These are phyloP conservation scores for Fusarium liriodendri DNA, from an alignment of 2,329 filamentous ascomycete species.

Conservation along the genomic window DNA sequence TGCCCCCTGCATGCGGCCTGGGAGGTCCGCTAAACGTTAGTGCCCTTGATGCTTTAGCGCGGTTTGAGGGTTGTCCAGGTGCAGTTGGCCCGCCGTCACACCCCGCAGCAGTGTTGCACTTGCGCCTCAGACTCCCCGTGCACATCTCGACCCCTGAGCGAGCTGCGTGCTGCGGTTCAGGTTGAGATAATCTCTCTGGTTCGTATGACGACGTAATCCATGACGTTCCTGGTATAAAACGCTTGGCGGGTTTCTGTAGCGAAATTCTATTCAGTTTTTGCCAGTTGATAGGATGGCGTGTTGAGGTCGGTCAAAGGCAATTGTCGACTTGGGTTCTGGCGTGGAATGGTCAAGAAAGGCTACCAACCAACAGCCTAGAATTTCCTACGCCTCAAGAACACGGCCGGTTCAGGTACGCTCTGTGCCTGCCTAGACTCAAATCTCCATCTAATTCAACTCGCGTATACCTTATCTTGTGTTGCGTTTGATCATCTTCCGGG, in stretches of 20 bases:
- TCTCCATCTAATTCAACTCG: not conserved
- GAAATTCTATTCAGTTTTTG: not conserved
- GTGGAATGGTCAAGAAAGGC: conserved; percentile 24
- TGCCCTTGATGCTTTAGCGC: conserved; percentile 31
- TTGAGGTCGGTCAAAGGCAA: not conserved
- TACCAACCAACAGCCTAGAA: not conserved
- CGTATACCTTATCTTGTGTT: conserved; percentile 4
- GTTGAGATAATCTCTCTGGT: conserved; percentile 25
- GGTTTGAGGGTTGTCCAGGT: not conserved
- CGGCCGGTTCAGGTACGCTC: not conserved
- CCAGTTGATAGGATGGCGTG: not conserved
- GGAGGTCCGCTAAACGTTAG: conserved; percentile 42
- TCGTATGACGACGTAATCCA: conserved; percentile 10
- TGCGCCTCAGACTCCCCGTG: not conserved
- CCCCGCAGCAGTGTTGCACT: conserved; percentile 39
- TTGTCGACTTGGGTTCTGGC: conserved; percentile 10
- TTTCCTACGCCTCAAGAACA: not conserved
- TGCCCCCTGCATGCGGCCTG: conserved; percentile 42
- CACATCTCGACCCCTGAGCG: conserved; percentile 27
- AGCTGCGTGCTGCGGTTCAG: not conserved
- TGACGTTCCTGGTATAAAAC: conserved; percentile 6
- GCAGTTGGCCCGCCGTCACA: conserved; percentile 20
- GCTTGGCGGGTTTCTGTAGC: not conserved
- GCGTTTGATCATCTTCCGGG: conserved; percentile 33
- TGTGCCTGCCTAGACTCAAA: not conserved